Base-by-base conservation (phyloP, 768 basidiomycete genomes). In the Pleurotus tuoliensis region DNA sequence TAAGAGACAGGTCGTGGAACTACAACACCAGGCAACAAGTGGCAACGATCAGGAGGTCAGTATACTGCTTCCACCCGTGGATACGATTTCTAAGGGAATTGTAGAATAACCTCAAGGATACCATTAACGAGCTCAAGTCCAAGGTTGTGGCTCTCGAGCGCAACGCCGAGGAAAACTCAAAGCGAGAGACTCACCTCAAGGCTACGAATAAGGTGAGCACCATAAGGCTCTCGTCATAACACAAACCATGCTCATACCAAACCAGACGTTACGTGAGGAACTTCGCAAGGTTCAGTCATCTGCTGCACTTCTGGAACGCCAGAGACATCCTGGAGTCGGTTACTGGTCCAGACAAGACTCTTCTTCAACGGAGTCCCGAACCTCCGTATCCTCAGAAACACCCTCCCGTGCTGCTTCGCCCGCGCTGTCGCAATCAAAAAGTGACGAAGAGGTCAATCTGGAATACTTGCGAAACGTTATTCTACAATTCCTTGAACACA, bases 391-490 rank as follows among this genome's bases (percentile, higher is more conserved):
- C 27, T 62, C 71, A 30, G 70, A 74, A 24, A 62, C 69, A 1
- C 61, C 69, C n/a, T 67, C 76, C 5, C 69, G 75, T 38, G 58
- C 64, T 15, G 67, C 67, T 7, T 76, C 77, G 3, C 61, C 68
- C 30, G 66, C 67, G 5, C 64, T 75, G 2, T 61, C 61, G 8
- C 30, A 9, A 34, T 34, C 30, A 9, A 79, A 74, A 55, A 82
- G 81, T 9, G 94, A 98, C 44, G 95, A 96, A 66, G 96, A 96
- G 59, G 82, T 98, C 55, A 98, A 96, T 65, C 74, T 96, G 6
- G 97, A 98, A 72, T 99, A 99, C 71, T 71, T 99, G 46, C 81
- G 97, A 57, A 98, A 98, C 69, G 90, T 98, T 30, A 93, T 98
- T 56, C 70, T 99, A 46, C 97, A 98, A 69, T 99, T 99, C 75